Conservation (phyloP, 345 rosid genomes). For the Populus davidiana region DNA sequence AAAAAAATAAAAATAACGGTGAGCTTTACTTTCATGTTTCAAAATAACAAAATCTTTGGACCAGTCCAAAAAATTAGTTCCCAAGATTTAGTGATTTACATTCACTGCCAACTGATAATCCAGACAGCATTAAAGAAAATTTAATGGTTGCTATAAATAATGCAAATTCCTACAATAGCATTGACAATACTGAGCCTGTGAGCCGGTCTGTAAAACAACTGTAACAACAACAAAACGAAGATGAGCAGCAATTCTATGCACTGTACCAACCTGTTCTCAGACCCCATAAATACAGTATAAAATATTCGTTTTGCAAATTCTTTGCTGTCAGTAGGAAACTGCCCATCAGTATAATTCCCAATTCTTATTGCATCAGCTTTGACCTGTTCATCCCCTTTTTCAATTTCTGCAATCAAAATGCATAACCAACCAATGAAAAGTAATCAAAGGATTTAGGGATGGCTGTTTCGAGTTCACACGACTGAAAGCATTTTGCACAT, state of each 20-base stretch:
- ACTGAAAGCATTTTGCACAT: not conserved
- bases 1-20: not conserved
- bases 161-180: not conserved
- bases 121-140: not conserved
- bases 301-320: conserved; percentile 90
- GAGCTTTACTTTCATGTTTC: not conserved
- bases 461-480: not conserved
- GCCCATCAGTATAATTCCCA: conserved; percentile 64
- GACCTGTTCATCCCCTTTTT: conserved; percentile 85
- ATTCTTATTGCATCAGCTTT: conserved; percentile 86
- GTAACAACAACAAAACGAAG: not conserved
- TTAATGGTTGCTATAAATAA: not conserved
- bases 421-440: conserved; percentile 9
- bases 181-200: not conserved
- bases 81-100: not conserved
- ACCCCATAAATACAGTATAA: conserved; percentile 89
- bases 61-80: not conserved
- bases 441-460: conserved; percentile 1
- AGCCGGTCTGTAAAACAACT: not conserved
- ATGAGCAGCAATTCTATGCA: not conserved
- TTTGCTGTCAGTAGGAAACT: conserved; percentile 81
- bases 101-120: not conserved
- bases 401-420: conserved; percentile 53
- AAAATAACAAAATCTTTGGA: not conserved
- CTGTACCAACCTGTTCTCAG: conserved; percentile 79